A percentile compares a stretch with the other conserved stretches of the same genome.
phyloP scores from a whole-genome alignment of 1,139 yeast genomes.

The Geotrichum phurueaensis region DNA sequence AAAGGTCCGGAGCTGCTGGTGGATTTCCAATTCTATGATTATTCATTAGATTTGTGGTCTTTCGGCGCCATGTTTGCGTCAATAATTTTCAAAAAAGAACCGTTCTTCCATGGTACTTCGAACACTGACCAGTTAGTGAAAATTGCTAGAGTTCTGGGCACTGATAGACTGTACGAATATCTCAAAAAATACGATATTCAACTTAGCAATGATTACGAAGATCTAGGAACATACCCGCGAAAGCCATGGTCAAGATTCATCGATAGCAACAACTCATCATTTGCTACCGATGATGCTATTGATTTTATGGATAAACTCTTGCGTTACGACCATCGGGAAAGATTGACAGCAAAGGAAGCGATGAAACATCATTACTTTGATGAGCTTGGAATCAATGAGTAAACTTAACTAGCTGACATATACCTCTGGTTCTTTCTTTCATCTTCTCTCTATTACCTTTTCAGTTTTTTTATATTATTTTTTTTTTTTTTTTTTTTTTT shows the following conservation, averaged over 20 bases:
- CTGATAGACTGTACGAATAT: slow-evolving; percentile 68
- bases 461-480: no score
- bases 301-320: slow-evolving; percentile 74
- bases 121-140: slow-evolving; percentile 91
- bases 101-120: slow-evolving; percentile 91
- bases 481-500: background rate
- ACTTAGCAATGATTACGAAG: slow-evolving; percentile 76
- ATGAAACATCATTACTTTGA: slow-evolving; percentile 71
- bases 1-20: slow-evolving; percentile 92
- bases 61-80: slow-evolving; percentile 96
- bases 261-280: slow-evolving; percentile 60
- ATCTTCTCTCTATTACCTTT: no score
- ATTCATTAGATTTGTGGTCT: slow-evolving; percentile 89
- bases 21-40: slow-evolving; percentile 82
- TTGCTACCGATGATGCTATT: slow-evolving; percentile 61
- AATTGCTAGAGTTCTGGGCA: slow-evolving; percentile 83
- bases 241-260: slow-evolving; percentile 79
- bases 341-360: slow-evolving; percentile 88
- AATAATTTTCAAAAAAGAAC: slow-evolving; percentile 90
- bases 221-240: slow-evolving; percentile 61
- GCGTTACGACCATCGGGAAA: slow-evolving; percentile 80
- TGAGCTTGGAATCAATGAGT: background rate
- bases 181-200: slow-evolving; percentile 64
- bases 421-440: background rate
- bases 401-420: background rate